Evolutionary conservation across 805 yeast species (phyloP), one percentile per base, ranked within the genome.

Genomic region (Clavispora phyllophila): DNA sequence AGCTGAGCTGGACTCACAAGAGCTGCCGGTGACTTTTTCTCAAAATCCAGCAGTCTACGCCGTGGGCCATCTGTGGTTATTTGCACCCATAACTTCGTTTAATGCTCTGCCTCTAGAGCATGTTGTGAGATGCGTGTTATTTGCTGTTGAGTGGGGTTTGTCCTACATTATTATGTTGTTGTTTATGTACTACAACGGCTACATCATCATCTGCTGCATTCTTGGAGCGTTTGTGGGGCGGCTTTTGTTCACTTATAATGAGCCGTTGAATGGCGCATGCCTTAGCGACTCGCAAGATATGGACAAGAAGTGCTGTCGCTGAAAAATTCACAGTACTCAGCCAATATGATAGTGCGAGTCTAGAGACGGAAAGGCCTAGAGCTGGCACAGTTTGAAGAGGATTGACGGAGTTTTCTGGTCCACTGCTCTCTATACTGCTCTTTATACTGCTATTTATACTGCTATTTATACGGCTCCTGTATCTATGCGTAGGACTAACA

Each of bases 111-210:
- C 73, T 1, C 38, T 63, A n/a, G 80, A 79, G 49, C 87, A 82
- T 53, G 9, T 76, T 4, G 51, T 75, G 13, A 70, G 83, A 45
- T 63, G 78, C 0, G 39, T 66, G 2, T 50, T 81, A 27, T 82
- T 74, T 58, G 73, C 79, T 1, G 54, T 78, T 22, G 82, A 81
- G 56, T 79, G 84, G 78, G 82, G 82, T 3, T 70, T 76, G 13
- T 75, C 82, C 3, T 82, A 82, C 59, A 59, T 82, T 39, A 75
- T 82, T 54, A 83, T 82, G 85, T 70, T 83, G 66, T 63, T 83
- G 52, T 82, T 81, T 66, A 82, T 83, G 88, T 81, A 82, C 66
- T 82, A 79, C 66, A 82, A 82, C 54, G 87, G 87, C 13, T 82
- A 80, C 56, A 69, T 82, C 29, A 75, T 81, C 45, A 78, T 82